Evolutionary conservation across 2,329 filamentous ascomycete genomes (phyloP).

Genomic region (Colletotrichum euphorbiae): DNA sequence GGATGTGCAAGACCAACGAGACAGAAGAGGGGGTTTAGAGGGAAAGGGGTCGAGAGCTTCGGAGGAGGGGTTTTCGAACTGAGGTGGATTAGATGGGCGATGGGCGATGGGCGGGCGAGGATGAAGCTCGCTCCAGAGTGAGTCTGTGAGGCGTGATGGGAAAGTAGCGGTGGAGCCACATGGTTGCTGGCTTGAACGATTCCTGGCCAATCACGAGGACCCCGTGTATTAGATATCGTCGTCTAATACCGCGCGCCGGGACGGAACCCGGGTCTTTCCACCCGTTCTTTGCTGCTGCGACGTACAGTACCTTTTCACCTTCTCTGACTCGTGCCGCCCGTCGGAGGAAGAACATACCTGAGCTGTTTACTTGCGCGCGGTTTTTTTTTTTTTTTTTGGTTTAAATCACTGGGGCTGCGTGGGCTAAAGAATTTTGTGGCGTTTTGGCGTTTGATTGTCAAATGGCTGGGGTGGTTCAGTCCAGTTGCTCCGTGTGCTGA

Average conservation of each 20-base stretch:
- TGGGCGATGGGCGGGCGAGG: slow-evolving; percentile 5
- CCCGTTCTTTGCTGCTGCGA: not conserved
- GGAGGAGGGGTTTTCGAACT: not conserved
- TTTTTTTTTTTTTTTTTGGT: no score
- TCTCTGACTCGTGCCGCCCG: no score
- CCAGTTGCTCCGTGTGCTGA: not conserved
- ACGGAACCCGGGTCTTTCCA: not conserved
- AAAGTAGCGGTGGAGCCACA: not conserved
- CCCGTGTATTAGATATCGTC: slow-evolving; percentile 20
- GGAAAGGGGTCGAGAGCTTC: not conserved
- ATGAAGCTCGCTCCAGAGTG: not conserved
- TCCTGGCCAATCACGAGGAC: slow-evolving; percentile 27
- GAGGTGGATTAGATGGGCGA: not conserved
- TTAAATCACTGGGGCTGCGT: not conserved
- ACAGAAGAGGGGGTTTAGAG: not conserved
- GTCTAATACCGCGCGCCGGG: slow-evolving; percentile 26
- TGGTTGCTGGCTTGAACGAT: not conserved
- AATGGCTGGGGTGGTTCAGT: slow-evolving; percentile 5
- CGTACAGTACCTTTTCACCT: no score
- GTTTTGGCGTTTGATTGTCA: slow-evolving; percentile 32
- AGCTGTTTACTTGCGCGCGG: no score
- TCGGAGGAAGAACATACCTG: no score
- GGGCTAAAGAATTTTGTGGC: slow-evolving; percentile 31
- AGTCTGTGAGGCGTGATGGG: no score
- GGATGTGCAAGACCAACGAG: not conserved